Evolutionary conservation across 1,139 yeast genomes (phyloP), one percentile per base, ranked within the genome.

Genomic region (Candida sanyaensis): DNA sequence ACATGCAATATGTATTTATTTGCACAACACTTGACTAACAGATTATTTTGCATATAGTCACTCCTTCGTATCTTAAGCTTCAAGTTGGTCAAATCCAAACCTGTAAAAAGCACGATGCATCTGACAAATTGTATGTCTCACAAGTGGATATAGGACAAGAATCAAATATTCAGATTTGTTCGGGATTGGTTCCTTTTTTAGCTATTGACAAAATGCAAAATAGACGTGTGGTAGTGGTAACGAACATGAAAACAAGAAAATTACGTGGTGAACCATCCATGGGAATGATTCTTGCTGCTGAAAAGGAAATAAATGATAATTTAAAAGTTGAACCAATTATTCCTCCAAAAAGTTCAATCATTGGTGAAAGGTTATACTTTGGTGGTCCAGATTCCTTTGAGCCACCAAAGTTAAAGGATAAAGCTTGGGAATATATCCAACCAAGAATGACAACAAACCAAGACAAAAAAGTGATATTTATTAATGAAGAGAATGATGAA

Each of bases 211-310:
- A 84, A 45, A 84, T 92, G 93, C 90, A 86, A 69, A 78, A 86
- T 64, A 83, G 95, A 60, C 75, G 79, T 52, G 96, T 92, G 46
- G 87, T 91, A 41, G 87, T 86, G 44, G 88, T 91, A 55, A 90
- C 96, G 55, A 90, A 90, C 73, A 78, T 91, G 71, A 91, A 90
- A 73, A 96, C 96, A 9, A 96, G 88, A 42, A 86, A 82, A 61
- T 88, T 92, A 96, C 82, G 97, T 67, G 87, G 87, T 3, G 71
- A 77, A 13, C 61, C 56, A 45, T 80, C 86, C 0, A 77, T 79
- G 50, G 87, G 84, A 1, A 83, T 83, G 88, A 57, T 83, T 1
- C 58, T 83, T 30, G 86, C 86, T 4, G 80, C 84, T 2, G 75
- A 58, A 42, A 53, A 42, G 36, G 48, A 38, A 26, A 48, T 24